These are phyloP conservation scores for Ophiostoma fasciatum DNA, from an alignment of 2,329 filamentous ascomycete species.

Conservation along the genomic window DNA sequence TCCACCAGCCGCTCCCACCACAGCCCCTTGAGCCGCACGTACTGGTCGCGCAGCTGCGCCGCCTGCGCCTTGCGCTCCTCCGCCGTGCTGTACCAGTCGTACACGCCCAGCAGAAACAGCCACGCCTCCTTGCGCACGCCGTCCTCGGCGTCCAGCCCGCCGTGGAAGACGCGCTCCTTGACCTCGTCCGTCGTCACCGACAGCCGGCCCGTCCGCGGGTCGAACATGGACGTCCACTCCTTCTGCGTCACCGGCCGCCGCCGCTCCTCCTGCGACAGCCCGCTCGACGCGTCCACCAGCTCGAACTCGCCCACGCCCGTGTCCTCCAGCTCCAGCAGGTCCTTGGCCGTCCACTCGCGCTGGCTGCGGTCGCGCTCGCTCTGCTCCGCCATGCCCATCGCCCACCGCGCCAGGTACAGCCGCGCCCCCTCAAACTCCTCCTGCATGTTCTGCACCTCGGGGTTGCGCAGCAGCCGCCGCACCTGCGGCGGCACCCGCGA, in stretches of 20 bases:
- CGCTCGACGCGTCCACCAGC: constrained; percentile 61
- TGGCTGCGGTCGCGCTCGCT: constrained; percentile 76
- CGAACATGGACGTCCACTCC: constrained; percentile 90
- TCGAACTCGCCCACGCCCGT: constrained; percentile 95
- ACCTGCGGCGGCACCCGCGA: constrained; percentile 83
- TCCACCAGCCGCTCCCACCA: constrained; percentile 96
- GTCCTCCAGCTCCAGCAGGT: constrained; percentile 86
- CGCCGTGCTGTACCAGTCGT: constrained; percentile 79
- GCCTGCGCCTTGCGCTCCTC: constrained; percentile 74
- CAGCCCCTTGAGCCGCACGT: constrained; percentile 79
- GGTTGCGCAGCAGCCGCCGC: constrained; percentile 68
- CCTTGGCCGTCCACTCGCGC: constrained; percentile 82
- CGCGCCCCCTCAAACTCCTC: constrained; percentile 96
- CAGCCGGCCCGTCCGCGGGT: constrained; percentile 56
- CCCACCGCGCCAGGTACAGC: constrained; percentile 89
- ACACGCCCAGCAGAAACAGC: constrained; percentile 83
- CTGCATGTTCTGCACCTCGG: constrained; percentile 86
- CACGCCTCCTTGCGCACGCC: constrained; percentile 93
- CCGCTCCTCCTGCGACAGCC: constrained; percentile 59
- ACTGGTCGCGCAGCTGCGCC: constrained; percentile 80
- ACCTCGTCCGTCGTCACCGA: constrained; percentile 78
- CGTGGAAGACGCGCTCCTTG: constrained; percentile 95
- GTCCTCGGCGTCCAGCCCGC: constrained; percentile 75
- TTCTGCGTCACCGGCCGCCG: constrained; percentile 62
- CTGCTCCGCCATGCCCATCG: constrained; percentile 97